Conservation (phyloP, 805 yeast species). For the Myxozyma sirexii region DNA sequence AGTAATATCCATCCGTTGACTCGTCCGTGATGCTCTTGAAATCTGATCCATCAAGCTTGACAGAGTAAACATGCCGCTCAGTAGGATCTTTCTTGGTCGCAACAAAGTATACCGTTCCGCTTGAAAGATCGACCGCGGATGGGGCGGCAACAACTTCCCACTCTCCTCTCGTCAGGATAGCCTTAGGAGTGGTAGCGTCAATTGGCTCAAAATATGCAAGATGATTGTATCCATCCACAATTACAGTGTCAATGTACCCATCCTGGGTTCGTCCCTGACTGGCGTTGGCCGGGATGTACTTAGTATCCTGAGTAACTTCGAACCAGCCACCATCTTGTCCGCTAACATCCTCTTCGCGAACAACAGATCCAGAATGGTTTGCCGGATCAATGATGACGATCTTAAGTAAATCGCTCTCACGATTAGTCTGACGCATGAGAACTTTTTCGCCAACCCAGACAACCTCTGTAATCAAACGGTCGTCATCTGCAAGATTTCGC, state of each 20-base stretch:
- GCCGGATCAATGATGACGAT: slow-evolving; percentile 57
- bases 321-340: slow-evolving; percentile 66
- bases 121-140: slow-evolving; percentile 50
- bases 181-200: slow-evolving; percentile 52
- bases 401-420: slow-evolving; percentile 67
- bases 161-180: slow-evolving; percentile 67
- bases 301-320: slow-evolving; percentile 69
- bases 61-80: slow-evolving; percentile 81
- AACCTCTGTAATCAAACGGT: slow-evolving; percentile 65
- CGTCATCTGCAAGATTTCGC: slow-evolving; percentile 44
- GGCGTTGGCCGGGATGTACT: slow-evolving; percentile 56
- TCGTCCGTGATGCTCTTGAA: slow-evolving; percentile 54
- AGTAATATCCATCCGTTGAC: slow-evolving; percentile 62
- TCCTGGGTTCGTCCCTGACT: slow-evolving; percentile 50
- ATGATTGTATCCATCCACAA: slow-evolving; percentile 60
- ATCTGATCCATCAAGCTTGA: slow-evolving; percentile 54
- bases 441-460: slow-evolving; percentile 65
- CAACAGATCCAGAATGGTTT: slow-evolving; percentile 44
- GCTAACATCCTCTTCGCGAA: slow-evolving; percentile 52
- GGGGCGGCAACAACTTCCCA: slow-evolving; percentile 91
- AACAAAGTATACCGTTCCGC: slow-evolving; percentile 61
- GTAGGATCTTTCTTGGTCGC: slow-evolving; percentile 77
- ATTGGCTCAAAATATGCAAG: slow-evolving; percentile 84
- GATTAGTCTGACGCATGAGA: slow-evolving; percentile 60
- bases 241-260: slow-evolving; percentile 77